Evolutionary conservation across 345 rosid genomes (phyloP), one percentile per base, ranked within the genome.

Genomic region (Carallia pectinifolia): DNA sequence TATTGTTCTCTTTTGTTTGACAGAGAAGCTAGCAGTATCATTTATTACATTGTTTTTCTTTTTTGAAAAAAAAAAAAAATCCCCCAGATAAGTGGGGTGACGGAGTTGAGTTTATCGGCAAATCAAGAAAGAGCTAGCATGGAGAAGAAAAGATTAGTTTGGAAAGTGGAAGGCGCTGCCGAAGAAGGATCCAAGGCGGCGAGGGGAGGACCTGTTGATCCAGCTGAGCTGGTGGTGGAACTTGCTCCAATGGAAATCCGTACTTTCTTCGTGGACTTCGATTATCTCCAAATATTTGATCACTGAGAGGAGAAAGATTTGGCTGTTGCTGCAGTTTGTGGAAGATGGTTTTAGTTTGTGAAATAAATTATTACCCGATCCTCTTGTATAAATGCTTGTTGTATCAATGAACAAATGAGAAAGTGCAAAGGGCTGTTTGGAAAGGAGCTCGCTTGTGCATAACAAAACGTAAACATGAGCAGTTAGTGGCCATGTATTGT

Each of bases 211-310:
- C 80, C 80, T 4, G 83, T 90, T 3, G 90, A 90, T 74, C 89
- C 93, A 36, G 72, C 61, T 17, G 81, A 76, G 79, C 84, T 89
- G 68, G 87, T 81, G 34, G 85, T 88, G 65, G 98, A 90, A 78
- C 92, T 93, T 6, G 85, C 79, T 29, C 93, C 97, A 0, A 93
- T 93, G 98, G 98, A 93, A 81, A 87, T 90, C 64, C 87, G 96
- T 9, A 87, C 97, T 10, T 86, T 90, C 71, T 29, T 82, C 40
- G 67, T 93, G 1, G 82, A 76, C 72, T 84, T 89, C 5, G 84
- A 76, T 64, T 48, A 58, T 67, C 62, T 53, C 18, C 71, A 74
- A 39, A 62, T 66, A 64, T 75, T 23, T 69, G 69, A 40, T 39
- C 66, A 60, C 19, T 78, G 64, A 74, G 52, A 72, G 36, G 23